Base-by-base conservation (phyloP, 345 rosid species). In the Eucalyptus brandiana region DNA sequence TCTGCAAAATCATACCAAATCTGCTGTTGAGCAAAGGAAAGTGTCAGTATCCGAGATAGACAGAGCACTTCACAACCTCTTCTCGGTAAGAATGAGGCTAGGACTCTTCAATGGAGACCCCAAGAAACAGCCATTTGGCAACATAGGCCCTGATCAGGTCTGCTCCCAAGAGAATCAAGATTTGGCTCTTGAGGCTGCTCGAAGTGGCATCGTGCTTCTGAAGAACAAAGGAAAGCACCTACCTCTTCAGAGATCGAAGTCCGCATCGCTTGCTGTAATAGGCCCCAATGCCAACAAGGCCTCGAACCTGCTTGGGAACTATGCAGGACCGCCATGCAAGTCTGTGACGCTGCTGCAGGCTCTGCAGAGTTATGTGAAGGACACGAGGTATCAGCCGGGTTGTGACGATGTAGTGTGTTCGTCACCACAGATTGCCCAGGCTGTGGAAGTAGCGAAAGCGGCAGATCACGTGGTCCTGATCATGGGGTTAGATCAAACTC, bases 41-140 rank as follows among this genome's bases (percentile, higher is more conserved):
- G 89, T 98, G 18, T 89, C 93, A 2, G 96, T 93, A 89, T 86
- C 92, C 34, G 93, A 92, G 86, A 92, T 98, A 9, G 94, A 97
- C 91, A 92, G 95, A 93, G 98, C 99, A 80, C 95, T 98, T 23
- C 92, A 91, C 91, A 94, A 98, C 86, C 98, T 97, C 86, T 96
- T 97, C 92, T 90, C 97, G 4, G 91, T 96, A 44, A 94, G 98
- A 87, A 96, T 98, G 92, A 95, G 99, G 93, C 93, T 97, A 89
- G 99, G 99, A 37, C 97, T 97, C 65, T 97, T 97, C 92, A 89
- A 95, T 81, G 99, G 99, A 44, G 91, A 94, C 90, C 98, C 99
- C 21, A 85, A 44, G 3, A 88, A 91, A 42, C 95, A 81, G 62
- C 96, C 94, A 16, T 96, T 93, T 53, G 98, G 98, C 53, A 90